Evolutionary conservation across 2,329 filamentous ascomycete species (phyloP).

Genomic region (Magnaporthiopsis rhizophila): DNA sequence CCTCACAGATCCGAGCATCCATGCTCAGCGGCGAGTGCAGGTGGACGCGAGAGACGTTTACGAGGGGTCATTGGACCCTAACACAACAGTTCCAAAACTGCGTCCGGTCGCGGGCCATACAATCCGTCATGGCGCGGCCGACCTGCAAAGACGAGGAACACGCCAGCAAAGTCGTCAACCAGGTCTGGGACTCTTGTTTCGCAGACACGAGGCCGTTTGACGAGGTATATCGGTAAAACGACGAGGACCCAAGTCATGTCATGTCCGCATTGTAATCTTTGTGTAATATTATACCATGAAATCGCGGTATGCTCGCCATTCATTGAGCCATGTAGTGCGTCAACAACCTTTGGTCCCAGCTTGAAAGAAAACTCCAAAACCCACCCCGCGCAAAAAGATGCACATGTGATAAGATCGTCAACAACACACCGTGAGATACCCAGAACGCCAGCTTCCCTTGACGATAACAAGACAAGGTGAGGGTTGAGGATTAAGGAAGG

Average conservation of each 20-base stretch:
- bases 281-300: background rate
- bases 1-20: slow-evolving; percentile 71
- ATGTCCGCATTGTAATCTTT: background rate
- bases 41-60: slow-evolving; percentile 80
- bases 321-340: background rate
- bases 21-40: slow-evolving; percentile 92
- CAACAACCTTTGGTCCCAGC: background rate
- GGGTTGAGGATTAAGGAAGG: background rate
- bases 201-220: slow-evolving; percentile 91
- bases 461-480: background rate
- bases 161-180: slow-evolving; percentile 80
- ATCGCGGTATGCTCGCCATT: background rate
- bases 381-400: slow-evolving; percentile 1
- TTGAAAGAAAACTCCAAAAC: background rate
- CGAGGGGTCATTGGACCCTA: slow-evolving; percentile 75
- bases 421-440: background rate
- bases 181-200: slow-evolving; percentile 99
- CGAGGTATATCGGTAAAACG: slow-evolving; percentile 73
- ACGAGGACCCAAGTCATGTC: background rate
- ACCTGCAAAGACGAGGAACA: slow-evolving; percentile 79
- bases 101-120: slow-evolving; percentile 70
- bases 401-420: background rate
- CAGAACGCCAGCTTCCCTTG: background rate
- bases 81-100: slow-evolving; percentile 93
- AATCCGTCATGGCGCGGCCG: slow-evolving; percentile 71